Base-by-base conservation (phyloP, 2,329 filamentous ascomycete species). In the Pseudocercospora eumusae region DNA sequence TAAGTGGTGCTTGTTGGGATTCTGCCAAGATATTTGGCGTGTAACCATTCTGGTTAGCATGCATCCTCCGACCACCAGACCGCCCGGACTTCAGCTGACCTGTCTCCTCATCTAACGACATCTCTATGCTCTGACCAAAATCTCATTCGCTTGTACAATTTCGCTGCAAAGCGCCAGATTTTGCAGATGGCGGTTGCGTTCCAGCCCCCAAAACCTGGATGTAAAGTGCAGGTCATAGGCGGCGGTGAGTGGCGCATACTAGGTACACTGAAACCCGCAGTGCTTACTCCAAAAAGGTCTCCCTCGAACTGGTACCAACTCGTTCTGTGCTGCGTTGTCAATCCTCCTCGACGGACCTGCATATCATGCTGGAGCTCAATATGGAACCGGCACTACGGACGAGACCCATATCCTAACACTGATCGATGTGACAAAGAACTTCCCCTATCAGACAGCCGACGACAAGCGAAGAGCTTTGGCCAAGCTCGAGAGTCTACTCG, bases 401-500 rank as follows among this genome's bases (percentile, higher is more conserved):
- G 59, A 58, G 15, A 49, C 42, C 31, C 62, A 64, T 28, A 59
- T 64, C 20, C 21, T 55, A 13, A 52, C 62, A 13, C 49, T 56
- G 40, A 64, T 61, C 21, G 42, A 56, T 20, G 58, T 52, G 15
- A 18, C 54, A 2, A 31, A 18, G 31, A 40, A 55, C 20, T 61
- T 56, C 28, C 55, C 62, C 2, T 64, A 58, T 55, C 27, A 61
- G 7, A n/a, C 49, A 20, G 36, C 20, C 7, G 45, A 33, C 18
- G 54, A 58, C 11, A 47, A 52, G 36, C 36, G 18, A 15, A 56
- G 31, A 18, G 54, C 58, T 9, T 7, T 28, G 31, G 27, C 10
- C 23, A 59, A 60, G 13, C 28, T 64, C 10, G 21, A 74, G 28
- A 59, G 66, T 15, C 59, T 75, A 2, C 65, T 75, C 0, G 70